phyloP scores from a whole-genome alignment of 805 yeast genomes.

The Yamadazyma phyllophila region DNA sequence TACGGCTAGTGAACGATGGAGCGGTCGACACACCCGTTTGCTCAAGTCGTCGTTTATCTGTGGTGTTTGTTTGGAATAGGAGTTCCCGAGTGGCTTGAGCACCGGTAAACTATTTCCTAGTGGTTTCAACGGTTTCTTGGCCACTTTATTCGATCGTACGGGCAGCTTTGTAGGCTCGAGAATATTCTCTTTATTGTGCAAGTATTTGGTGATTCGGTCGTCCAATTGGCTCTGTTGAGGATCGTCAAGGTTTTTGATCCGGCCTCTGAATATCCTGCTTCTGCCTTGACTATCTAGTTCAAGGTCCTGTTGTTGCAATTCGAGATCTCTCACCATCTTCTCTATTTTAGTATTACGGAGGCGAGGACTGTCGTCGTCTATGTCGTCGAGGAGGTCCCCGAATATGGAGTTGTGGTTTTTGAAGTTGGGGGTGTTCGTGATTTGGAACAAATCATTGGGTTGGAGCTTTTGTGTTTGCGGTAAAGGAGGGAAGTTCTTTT shows the following conservation, averaged over 20 bases:
- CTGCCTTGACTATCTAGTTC: slow-evolving; percentile 36
- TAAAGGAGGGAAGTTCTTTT: not conserved
- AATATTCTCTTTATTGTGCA: slow-evolving; percentile 34
- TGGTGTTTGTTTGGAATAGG: not conserved
- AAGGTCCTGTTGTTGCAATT: slow-evolving; percentile 23
- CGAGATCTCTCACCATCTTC: slow-evolving; percentile 33
- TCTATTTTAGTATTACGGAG: slow-evolving; percentile 37
- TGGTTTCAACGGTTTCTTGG: slow-evolving; percentile 8
- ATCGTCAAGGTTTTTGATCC: slow-evolving; percentile 24
- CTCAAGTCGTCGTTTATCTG: not conserved
- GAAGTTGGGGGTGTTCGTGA: slow-evolving; percentile 10
- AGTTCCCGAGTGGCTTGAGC: slow-evolving; percentile 5
- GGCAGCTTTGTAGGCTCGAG: slow-evolving; percentile 15
- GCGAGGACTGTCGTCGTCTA: slow-evolving; percentile 9
- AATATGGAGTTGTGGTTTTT: slow-evolving; percentile 5
- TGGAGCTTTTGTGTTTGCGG: slow-evolving; percentile 1
- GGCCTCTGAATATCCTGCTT: slow-evolving; percentile 33
- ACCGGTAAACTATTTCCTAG: slow-evolving; percentile 6
- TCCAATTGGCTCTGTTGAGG: slow-evolving; percentile 28
- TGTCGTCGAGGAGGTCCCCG: not conserved
- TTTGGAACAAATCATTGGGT: slow-evolving; percentile 15
- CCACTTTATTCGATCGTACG: slow-evolving; percentile 8
- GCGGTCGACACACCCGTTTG: slow-evolving; percentile 46
- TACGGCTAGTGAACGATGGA: slow-evolving; percentile 19
- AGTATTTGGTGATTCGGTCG: slow-evolving; percentile 25